A percentile compares a stretch with the other conserved stretches of the same genome.
These are phyloP conservation scores for Haematococcus sp. DNA, from an alignment of 139 green algal species.

Conservation along the genomic window DNA sequence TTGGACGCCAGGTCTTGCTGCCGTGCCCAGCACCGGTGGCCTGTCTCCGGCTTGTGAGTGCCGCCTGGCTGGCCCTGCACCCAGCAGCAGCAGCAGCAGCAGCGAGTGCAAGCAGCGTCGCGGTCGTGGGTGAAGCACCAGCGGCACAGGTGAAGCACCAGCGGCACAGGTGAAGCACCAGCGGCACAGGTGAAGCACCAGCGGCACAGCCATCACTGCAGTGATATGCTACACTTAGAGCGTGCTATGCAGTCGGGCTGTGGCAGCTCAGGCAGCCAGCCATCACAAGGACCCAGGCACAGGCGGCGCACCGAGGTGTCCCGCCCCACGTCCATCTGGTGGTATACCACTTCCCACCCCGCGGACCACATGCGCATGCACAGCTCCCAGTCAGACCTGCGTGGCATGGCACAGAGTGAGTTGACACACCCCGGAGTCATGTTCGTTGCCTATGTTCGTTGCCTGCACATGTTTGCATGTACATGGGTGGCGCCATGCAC, in stretches of 20 bases:
- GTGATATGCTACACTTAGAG: no score
- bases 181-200: no score
- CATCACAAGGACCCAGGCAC: no score
- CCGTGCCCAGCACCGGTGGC: background rate
- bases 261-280: no score
- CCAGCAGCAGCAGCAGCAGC: background rate
- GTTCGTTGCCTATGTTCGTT: no score
- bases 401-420: background rate
- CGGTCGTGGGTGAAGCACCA: no score
- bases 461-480: no score
- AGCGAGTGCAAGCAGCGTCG: background rate
- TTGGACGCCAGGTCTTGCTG: background rate
- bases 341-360: slow-evolving; percentile 21
- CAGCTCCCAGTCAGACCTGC: background rate
- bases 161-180: no score
- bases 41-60: background rate
- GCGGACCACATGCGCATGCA: slow-evolving; percentile 16
- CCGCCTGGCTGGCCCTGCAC: background rate
- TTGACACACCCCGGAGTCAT: background rate
- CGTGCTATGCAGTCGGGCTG: no score
- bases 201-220: no score
- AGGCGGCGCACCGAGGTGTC: background rate
- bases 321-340: background rate
- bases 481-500: no score
- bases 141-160: no score